phyloP scores from a whole-genome alignment of 1,284 basidiomycete genomes.

The Cronartium quercuum region DNA sequence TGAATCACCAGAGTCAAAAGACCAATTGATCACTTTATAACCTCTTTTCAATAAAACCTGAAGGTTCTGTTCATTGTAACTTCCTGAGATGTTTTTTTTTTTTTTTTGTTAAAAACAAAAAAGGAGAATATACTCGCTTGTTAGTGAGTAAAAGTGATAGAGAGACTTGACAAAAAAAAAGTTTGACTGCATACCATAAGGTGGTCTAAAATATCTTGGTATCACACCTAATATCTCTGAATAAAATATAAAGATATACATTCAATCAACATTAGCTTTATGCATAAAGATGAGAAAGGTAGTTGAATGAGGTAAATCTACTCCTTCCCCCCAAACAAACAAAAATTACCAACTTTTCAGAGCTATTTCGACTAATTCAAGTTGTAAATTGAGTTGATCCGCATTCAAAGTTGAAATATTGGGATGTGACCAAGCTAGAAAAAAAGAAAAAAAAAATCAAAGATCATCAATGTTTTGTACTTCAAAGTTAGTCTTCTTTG shows the following conservation, averaged over 20 bases:
- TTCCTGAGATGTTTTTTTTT: no score
- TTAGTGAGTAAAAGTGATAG: background rate
- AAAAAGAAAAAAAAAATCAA: background rate
- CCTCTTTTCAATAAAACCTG: slow-evolving; percentile 8
- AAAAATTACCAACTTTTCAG: slow-evolving; percentile 8
- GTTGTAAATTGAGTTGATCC: slow-evolving; percentile 8
- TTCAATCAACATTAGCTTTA: no score
- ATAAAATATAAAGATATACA: background rate
- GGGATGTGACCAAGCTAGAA: slow-evolving; percentile 30
- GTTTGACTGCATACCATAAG: slow-evolving; percentile 15
- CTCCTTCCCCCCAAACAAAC: background rate
- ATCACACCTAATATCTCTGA: slow-evolving; percentile 31
- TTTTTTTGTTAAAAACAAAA: no score
- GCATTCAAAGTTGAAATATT: slow-evolving; percentile 8
- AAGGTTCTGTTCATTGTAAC: slow-evolving; percentile 4
- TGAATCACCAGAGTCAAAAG: slow-evolving; percentile 22
- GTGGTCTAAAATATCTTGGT: slow-evolving; percentile 30
- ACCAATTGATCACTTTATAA: slow-evolving; percentile 31
- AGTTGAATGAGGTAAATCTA: background rate
- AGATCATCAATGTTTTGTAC: no score
- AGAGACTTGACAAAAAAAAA: background rate
- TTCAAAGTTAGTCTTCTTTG: no score
- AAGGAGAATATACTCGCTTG: background rate
- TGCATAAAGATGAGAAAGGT: no score
- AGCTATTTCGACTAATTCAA: slow-evolving; percentile 21